Evolutionary conservation across 441 rosid genomes (phyloP).

Genomic region (Erodium moschatum): DNA sequence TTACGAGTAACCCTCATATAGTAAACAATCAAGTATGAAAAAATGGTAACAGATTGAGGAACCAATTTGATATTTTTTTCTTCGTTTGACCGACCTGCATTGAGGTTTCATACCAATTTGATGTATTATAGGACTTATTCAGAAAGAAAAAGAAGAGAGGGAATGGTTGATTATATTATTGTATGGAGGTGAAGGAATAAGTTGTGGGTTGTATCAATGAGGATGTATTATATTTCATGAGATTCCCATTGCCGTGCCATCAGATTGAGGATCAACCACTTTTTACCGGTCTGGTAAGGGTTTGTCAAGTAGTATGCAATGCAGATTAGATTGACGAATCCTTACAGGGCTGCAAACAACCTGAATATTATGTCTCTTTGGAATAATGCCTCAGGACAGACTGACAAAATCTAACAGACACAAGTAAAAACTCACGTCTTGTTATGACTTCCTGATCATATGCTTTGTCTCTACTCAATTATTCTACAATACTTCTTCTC

Average conservation of each 20-base stretch:
- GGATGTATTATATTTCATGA: constrained; percentile 10
- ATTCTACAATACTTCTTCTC: no score
- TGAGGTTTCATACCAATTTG: constrained; percentile 18
- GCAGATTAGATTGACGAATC: no score
- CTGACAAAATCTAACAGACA: no score
- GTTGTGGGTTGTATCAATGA: constrained; percentile 15
- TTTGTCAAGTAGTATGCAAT: no score
- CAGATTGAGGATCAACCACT: no score
- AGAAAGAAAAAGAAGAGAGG: constrained; percentile 17
- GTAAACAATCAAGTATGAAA: constrained; percentile 32
- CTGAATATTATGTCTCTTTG: no score
- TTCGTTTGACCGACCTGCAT: neutral
- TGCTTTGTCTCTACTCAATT: no score
- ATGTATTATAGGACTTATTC: constrained; percentile 31
- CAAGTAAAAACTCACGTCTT: no score
- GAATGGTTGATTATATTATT: constrained; percentile 19
- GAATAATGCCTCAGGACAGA: no score
- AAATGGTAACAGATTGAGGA: constrained; percentile 13
- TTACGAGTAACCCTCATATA: constrained; percentile 12
- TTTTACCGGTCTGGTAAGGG: no score
- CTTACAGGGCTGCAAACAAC: no score
- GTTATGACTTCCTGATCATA: no score
- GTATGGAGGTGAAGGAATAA: constrained; percentile 21
- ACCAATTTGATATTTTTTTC: neutral
- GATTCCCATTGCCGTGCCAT: neutral